Evolutionary conservation across 257 asterid species (phyloP).

Genomic region (Solanum sitiens): DNA sequence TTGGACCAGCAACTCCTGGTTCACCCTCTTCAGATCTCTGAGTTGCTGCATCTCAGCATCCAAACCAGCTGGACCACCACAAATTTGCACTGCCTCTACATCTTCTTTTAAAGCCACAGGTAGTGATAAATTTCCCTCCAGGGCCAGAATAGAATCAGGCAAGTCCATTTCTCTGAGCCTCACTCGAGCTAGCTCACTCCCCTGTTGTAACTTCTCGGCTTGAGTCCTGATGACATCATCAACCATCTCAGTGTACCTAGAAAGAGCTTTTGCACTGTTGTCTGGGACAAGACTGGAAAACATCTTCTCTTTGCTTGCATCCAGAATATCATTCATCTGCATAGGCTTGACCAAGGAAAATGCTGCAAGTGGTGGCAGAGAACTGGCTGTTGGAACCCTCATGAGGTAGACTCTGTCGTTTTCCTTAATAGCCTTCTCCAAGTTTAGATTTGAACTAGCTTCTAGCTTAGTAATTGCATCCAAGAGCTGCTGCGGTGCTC

Average conservation of each 20-base stretch:
- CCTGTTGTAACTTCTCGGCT: slow-evolving; percentile 97
- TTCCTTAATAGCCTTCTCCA: slow-evolving; percentile 90
- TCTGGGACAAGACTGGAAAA: slow-evolving; percentile 95
- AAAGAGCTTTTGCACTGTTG: slow-evolving; percentile 85
- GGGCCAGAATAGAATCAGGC: slow-evolving; percentile 85
- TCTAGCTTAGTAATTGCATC: slow-evolving; percentile 78
- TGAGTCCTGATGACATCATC: slow-evolving; percentile 86
- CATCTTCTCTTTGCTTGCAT: slow-evolving; percentile 83
- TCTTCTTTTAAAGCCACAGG: slow-evolving; percentile 73
- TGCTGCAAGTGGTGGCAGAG: slow-evolving; percentile 75
- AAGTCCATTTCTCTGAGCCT: slow-evolving; percentile 95
- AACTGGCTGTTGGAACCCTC: slow-evolving; percentile 87
- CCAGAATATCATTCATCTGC: slow-evolving; percentile 81
- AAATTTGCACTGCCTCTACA: slow-evolving; percentile 87
- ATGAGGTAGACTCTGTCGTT: slow-evolving; percentile 93
- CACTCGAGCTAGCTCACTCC: slow-evolving; percentile 95
- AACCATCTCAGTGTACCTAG: slow-evolving; percentile 96
- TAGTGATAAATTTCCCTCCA: slow-evolving; percentile 66
- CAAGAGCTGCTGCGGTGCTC: slow-evolving; percentile 80
- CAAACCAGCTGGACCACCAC: slow-evolving; percentile 95
- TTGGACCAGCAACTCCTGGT: slow-evolving; percentile 81
- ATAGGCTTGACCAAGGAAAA: slow-evolving; percentile 92
- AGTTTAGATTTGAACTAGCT: slow-evolving; percentile 50
- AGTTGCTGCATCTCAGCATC: slow-evolving; percentile 91
- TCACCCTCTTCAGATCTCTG: slow-evolving; percentile 88